Evolutionary conservation across 208 protist genomes (phyloP).

Genomic region (Acanthamoeba castellanii): DNA sequence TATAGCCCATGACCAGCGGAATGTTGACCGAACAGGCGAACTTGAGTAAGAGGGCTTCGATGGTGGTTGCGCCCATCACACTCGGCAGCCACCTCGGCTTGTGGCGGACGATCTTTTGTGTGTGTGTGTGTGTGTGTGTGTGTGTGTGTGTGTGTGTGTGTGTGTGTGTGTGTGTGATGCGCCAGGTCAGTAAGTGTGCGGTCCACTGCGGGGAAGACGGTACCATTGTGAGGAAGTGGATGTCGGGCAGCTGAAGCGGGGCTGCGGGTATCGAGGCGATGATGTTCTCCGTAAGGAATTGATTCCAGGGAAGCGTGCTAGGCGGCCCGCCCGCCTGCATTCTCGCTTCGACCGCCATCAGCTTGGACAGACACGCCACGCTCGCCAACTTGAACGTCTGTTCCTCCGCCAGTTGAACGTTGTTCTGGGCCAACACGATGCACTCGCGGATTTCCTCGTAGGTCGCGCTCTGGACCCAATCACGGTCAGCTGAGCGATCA

Average conservation of each 20-base stretch:
- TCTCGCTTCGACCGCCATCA: not conserved
- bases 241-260: not conserved
- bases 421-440: not conserved
- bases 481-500: not conserved
- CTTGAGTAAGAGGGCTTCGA: not conserved
- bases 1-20: not conserved
- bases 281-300: constrained; percentile 13
- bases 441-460: not conserved
- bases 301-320: not conserved
- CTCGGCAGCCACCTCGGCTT: not conserved
- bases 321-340: not conserved
- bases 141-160: too few species aligned
- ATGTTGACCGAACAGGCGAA: not conserved
- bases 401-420: not conserved
- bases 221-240: not conserved
- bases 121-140: not conserved
- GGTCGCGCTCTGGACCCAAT: not conserved
- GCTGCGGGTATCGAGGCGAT: not conserved
- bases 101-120: not conserved
- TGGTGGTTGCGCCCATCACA: not conserved
- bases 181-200: too few species aligned
- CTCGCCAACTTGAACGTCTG: not conserved
- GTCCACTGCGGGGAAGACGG: not conserved
- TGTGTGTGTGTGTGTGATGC: too few species aligned
- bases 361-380: not conserved